A percentile compares a stretch with the other conserved stretches of the same genome.
These are phyloP conservation scores for Fusarium phyllophilum DNA, from an alignment of 2,329 filamentous ascomycete species.

Conservation along the genomic window DNA sequence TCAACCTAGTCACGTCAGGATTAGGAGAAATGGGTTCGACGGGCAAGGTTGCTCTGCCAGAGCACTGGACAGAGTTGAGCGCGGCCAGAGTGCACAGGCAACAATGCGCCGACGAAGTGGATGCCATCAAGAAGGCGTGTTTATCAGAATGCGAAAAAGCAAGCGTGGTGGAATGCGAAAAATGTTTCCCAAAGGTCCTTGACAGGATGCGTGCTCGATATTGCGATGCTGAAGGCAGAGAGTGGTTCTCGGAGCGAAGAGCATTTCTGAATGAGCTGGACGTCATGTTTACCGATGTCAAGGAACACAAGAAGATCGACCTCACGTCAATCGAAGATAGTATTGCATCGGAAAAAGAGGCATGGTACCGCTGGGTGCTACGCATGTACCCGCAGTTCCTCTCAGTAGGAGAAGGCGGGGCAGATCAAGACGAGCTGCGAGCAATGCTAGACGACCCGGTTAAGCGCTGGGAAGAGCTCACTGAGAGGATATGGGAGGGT, in stretches of 20 bases:
- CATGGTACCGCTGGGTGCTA: conserved; percentile 62
- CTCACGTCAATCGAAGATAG: conserved; percentile 60
- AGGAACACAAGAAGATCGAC: conserved; percentile 53
- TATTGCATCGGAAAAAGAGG: conserved; percentile 62
- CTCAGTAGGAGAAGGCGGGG: conserved; percentile 45
- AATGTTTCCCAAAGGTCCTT: conserved; percentile 60
- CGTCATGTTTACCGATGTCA: conserved; percentile 59
- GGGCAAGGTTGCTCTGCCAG: conserved; percentile 46
- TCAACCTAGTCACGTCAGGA: neutral
- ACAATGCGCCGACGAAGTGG: conserved; percentile 55
- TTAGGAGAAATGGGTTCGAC: conserved; percentile 37
- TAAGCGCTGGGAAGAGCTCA: conserved; percentile 50
- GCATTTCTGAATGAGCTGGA: conserved; percentile 63
- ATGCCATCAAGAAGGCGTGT: conserved; percentile 57
- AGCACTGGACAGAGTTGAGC: conserved; percentile 54
- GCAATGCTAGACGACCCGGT: conserved; percentile 52
- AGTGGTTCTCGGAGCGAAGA: conserved; percentile 64
- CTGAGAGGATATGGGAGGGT: conserved; percentile 50
- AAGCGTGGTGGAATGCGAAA: conserved; percentile 57
- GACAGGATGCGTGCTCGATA: conserved; percentile 55
- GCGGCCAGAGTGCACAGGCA: conserved; percentile 46
- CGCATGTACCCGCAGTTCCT: conserved; percentile 53
- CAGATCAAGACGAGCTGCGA: conserved; percentile 48
- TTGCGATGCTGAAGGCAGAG: conserved; percentile 48
- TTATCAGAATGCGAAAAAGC: conserved; percentile 54